These are phyloP conservation scores for Phytophthora citrophthora DNA, from an alignment of 352 stramenopile species.

Conservation along the genomic window DNA sequence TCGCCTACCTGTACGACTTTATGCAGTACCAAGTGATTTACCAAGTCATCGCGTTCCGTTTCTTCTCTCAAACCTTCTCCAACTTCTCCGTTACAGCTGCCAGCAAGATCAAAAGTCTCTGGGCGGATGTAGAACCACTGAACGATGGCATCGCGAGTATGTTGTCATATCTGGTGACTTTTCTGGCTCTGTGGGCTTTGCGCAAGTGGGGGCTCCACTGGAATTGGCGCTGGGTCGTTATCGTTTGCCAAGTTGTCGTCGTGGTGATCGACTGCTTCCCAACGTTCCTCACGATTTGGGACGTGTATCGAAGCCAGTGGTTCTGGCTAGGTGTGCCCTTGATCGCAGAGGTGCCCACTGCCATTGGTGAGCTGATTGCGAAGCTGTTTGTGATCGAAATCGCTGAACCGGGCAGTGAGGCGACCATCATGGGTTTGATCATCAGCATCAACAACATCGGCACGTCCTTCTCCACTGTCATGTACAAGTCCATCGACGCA, in stretches of 20 bases:
- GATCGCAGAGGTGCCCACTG: conserved; percentile 44
- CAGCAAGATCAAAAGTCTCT: conserved; percentile 39
- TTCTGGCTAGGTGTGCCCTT: conserved; percentile 64
- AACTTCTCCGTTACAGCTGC: conserved; percentile 33
- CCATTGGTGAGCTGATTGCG: conserved; percentile 38
- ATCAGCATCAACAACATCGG: conserved; percentile 46
- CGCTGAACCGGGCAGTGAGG: conserved; percentile 46
- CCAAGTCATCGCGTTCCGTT: conserved; percentile 42
- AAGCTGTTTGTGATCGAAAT: conserved; percentile 56
- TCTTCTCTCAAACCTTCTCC: conserved; percentile 44
- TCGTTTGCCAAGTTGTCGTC: conserved; percentile 43
- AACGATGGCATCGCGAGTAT: conserved; percentile 35
- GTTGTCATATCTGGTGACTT: conserved; percentile 35
- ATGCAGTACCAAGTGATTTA: conserved; percentile 48
- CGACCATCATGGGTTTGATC: conserved; percentile 47
- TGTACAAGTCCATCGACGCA: conserved; percentile 60
- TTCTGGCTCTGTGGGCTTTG: conserved; percentile 37
- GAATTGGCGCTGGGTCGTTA: conserved; percentile 54
- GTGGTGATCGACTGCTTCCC: conserved; percentile 46
- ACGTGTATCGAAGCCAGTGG: conserved; percentile 60
- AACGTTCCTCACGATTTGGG: conserved; percentile 60
- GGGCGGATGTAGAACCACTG: conserved; percentile 32
- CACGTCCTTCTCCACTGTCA: conserved; percentile 50
- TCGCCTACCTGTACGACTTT: conserved; percentile 42
- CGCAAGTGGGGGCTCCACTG: conserved; percentile 55